Base-by-base conservation (phyloP, 805 yeast species). In the Nakazawaea ambrosiae region DNA sequence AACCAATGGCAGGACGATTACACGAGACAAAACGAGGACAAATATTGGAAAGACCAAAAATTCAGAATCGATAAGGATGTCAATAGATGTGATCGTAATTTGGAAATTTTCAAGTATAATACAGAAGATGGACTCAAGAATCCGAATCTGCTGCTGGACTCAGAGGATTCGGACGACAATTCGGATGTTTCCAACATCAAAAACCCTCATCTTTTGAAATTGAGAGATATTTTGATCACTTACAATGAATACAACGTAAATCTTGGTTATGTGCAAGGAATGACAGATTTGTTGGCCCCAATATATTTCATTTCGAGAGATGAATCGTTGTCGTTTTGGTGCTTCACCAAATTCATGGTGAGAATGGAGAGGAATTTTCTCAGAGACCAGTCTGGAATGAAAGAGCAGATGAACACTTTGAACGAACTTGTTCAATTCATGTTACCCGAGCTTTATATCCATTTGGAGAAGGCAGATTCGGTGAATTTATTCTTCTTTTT, bases 231-330 rank as follows among this genome's bases (percentile, higher is more conserved):
- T 43, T 65, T 92, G 27, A 68, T 88, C 40, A 85, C 97, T 1
- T 90, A 82, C 51, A 90, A 92, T 55, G 88, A 84, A 57, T 71
- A 79, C 55, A 89, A 92, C 56, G 67, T 65, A 32, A 81, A 87
- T 47, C 60, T 92, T 47, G 98, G 98, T 1, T 92, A 92, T 52
- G 96, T 92, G 15, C 99, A 92, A 61, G 99, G 99, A 2, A 92
- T 92, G 99, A 78, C 92, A 8, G 99, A 92, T 57, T 63, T 92
- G 36, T 63, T 92, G 26, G 82, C 96, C 0, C 97, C 97, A 1
- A 59, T 92, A 3, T 92, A 87, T 55, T 75, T 70, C 37, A 60
- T 66, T 8, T 45, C 68, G 7, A 70, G 71, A 46, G 95, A 89
- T 54, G 96, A 89, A 47, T 64, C 80, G 0, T 50, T 87, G 18